These are phyloP conservation scores for Exophiala oligosperma DNA, from an alignment of 2,329 filamentous ascomycete genomes.

Conservation along the genomic window DNA sequence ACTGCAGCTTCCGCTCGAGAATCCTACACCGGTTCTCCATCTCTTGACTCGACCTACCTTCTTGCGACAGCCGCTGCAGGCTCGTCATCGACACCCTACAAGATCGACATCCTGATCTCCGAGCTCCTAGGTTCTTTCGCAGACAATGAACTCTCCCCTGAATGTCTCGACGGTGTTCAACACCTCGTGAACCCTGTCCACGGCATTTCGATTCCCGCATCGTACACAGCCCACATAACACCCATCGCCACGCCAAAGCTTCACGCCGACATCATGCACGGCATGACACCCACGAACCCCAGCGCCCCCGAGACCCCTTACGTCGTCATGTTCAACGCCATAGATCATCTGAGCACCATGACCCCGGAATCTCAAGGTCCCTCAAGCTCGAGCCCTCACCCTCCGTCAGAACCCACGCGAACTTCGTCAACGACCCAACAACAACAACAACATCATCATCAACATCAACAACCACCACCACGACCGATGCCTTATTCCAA, in stretches of 20 bases:
- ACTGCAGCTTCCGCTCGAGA: constrained; percentile 26
- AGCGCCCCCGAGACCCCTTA: constrained; percentile 87
- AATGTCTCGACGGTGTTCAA: constrained; percentile 94
- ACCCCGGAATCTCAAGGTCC: constrained; percentile 41
- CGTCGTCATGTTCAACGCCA: constrained; percentile 87
- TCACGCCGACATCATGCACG: constrained; percentile 72
- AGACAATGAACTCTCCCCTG: constrained; percentile 94
- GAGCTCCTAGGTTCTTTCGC: constrained; percentile 94
- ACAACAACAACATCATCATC: not conserved
- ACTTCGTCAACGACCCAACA: too few species aligned
- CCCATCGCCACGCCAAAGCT: constrained; percentile 87
- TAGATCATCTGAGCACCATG: constrained; percentile 79
- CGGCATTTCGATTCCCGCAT: constrained; percentile 90
- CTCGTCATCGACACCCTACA: constrained; percentile 33
- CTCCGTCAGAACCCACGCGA: too few species aligned
- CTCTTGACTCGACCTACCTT: constrained; percentile 41
- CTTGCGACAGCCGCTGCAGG: constrained; percentile 12
- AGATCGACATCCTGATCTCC: constrained; percentile 85
- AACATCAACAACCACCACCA: constrained; percentile 7
- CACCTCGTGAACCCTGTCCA: constrained; percentile 76
- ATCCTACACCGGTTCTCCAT: constrained; percentile 48
- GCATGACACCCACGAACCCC: constrained; percentile 58
- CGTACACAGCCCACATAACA: constrained; percentile 91
- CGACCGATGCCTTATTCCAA: constrained; percentile 13
- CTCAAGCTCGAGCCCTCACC: not conserved